A percentile compares a stretch with the other conserved stretches of the same genome.
Evolutionary conservation across 2,329 filamentous ascomycete species (phyloP).

Genomic region (Teratosphaeria pseudoeucalypti): DNA sequence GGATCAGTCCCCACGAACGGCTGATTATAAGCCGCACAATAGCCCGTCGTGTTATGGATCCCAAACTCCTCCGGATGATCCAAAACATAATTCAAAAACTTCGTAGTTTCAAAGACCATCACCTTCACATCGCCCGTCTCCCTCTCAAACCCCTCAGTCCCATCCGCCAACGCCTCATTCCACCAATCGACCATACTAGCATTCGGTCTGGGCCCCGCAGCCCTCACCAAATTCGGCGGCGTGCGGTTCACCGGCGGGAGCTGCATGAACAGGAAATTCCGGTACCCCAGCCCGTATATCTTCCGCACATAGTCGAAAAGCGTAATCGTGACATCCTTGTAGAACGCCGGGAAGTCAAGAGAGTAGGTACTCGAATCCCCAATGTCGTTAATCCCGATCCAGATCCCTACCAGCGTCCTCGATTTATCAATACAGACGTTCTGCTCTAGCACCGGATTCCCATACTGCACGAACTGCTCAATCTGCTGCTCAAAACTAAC

Average conservation of each 20-base stretch:
- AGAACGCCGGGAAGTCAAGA: conserved; percentile 37
- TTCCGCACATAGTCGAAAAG: background rate
- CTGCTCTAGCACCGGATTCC: conserved; percentile 1
- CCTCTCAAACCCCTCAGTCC: conserved; percentile 26
- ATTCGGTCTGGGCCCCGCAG: conserved; percentile 31
- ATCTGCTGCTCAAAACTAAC: conserved; percentile 2
- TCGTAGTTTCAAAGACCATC: conserved; percentile 37
- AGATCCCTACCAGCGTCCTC: conserved; percentile 35
- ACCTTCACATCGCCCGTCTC: conserved; percentile 26
- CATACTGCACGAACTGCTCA: conserved; percentile 1
- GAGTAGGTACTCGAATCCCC: conserved; percentile 38
- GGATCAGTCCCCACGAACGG: conserved; percentile 36
- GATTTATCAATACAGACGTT: background rate
- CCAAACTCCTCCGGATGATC: conserved; percentile 33
- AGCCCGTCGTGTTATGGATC: conserved; percentile 37
- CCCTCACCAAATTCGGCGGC: conserved; percentile 3
- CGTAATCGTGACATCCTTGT: conserved; percentile 33
- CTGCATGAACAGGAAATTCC: conserved; percentile 1
- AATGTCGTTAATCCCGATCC: conserved; percentile 49
- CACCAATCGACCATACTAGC: conserved; percentile 37
- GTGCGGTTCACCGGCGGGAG: conserved; percentile 4
- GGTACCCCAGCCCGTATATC: background rate
- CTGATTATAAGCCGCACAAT: conserved; percentile 37
- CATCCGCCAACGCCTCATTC: conserved; percentile 29
- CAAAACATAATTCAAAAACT: conserved; percentile 32